phyloP scores from a whole-genome alignment of 441 rosid genomes.

The Euphorbia celastroides region DNA sequence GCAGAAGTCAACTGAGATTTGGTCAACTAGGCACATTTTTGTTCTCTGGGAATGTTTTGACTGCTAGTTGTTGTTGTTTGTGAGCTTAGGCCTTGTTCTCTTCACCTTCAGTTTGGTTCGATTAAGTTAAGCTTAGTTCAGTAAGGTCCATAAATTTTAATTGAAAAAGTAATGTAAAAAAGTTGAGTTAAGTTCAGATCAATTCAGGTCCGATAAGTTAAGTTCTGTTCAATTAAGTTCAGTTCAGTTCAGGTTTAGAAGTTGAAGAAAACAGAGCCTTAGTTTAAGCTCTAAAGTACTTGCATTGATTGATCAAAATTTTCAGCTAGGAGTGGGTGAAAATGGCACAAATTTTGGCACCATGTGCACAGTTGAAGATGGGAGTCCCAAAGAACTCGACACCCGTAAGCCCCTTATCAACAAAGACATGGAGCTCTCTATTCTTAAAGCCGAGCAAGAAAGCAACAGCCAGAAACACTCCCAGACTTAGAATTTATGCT shows the following conservation, averaged over 20 bases:
- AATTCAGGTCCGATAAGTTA: too few species aligned
- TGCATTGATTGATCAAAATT: conserved; percentile 3
- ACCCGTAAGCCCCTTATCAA: conserved; percentile 34
- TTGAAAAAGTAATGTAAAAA: too few species aligned
- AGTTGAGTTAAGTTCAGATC: too few species aligned
- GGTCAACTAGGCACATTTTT: background rate
- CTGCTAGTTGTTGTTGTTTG: too few species aligned
- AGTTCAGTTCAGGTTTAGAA: too few species aligned
- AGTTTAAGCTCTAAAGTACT: conserved; percentile 4
- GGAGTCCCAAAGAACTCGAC: conserved; percentile 49
- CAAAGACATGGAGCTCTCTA: conserved; percentile 62
- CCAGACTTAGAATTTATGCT: conserved; percentile 55
- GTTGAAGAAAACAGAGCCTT: too few species aligned
- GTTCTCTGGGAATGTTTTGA: too few species aligned
- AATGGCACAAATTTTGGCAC: conserved; percentile 91
- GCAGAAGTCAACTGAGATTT: background rate
- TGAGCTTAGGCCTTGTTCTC: too few species aligned
- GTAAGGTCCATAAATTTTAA: too few species aligned
- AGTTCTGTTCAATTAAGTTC: too few species aligned
- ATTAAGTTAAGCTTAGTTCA: too few species aligned
- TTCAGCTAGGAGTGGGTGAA: conserved; percentile 34
- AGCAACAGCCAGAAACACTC: conserved; percentile 33
- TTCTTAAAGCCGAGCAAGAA: conserved; percentile 67
- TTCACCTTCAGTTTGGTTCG: too few species aligned
- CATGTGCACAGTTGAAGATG: conserved; percentile 77